Conservation (phyloP, 116 monocot genomes). For the Dioscorea cayenensis region DNA sequence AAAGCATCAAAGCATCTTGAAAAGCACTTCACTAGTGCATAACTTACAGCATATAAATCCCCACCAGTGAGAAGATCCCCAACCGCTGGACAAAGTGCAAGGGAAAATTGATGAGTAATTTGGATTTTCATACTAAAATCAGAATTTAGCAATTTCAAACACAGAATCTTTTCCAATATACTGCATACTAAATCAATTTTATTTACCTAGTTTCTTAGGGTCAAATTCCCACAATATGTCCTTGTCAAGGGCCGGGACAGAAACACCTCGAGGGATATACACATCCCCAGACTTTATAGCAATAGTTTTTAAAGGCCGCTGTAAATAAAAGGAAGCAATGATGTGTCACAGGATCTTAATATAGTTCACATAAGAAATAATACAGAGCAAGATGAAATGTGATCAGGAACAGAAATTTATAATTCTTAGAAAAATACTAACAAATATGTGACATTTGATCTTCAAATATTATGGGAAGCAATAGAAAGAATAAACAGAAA, state of each 20-base stretch:
- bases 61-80: constrained; percentile 97
- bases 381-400: too few species aligned
- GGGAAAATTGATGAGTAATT: neutral
- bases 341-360: too few species aligned
- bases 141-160: neutral
- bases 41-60: constrained; percentile 98
- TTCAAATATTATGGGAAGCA: too few species aligned
- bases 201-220: constrained; percentile 80
- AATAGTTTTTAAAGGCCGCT: constrained; percentile 99
- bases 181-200: neutral
- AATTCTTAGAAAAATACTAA: too few species aligned
- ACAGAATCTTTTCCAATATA: neutral
- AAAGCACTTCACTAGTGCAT: neutral
- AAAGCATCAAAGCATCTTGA: neutral
- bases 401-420: too few species aligned
- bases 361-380: too few species aligned
- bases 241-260: constrained; percentile 97
- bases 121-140: neutral
- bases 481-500: too few species aligned
- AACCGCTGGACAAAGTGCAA: constrained; percentile 41
- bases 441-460: too few species aligned
- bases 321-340: neutral
- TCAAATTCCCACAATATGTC: constrained; percentile 94
- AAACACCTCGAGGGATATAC: constrained; percentile 99
- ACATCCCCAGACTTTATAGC: constrained; percentile 96